Evolutionary conservation across 192 early-diverging fungal genomes (phyloP), one percentile per base, ranked within the genome.

Genomic region (Entomortierella beljakovae): DNA sequence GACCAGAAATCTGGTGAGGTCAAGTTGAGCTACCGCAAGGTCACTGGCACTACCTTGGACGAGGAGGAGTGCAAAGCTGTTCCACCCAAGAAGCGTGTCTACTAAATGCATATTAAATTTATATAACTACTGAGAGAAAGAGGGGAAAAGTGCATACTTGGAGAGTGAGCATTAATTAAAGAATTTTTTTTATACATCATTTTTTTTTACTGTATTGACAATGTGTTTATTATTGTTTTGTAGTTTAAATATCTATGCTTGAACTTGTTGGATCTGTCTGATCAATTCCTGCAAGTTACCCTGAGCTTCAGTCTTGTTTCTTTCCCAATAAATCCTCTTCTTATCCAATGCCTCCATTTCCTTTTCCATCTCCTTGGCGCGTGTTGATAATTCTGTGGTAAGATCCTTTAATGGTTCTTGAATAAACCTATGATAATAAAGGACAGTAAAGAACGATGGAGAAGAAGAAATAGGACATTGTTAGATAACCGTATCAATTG

Each of bases 61-160:
- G 95, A 94, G 85, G 86, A 84, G 48, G 97, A 99, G 88, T 95
- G 93, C 88, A 92, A 95, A 90, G 71, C 91, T 53, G 96, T 99
- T 77, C 74, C 74, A 46, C 74, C 74, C 66, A 77, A 77, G 74
- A 77, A 77, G 66, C 74, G 74, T 77, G 74, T 77, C 59, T 77
- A 77, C 74, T 77, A 77, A 77, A n/a, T n/a, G n/a, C n/a, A n/a
- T n/a, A n/a, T n/a, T n/a, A n/a, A 42, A 20, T 42, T 10, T 0
- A 37, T 25, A 48, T 32, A 54, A 2, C 2, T 20, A n/a, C 15
- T 5, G 43, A 25, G 18, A 26, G 61, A 29, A 34, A 7, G 43
- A 20, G 1, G 52, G 34, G 13, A 50, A 6, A 6, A 6, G 22
- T 23, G 32, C 32, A 52, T 3, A 18, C 13, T 52, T 33, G 38